phyloP scores from a whole-genome alignment of 1,139 yeast species.

The Debaryomyces fabryi region DNA sequence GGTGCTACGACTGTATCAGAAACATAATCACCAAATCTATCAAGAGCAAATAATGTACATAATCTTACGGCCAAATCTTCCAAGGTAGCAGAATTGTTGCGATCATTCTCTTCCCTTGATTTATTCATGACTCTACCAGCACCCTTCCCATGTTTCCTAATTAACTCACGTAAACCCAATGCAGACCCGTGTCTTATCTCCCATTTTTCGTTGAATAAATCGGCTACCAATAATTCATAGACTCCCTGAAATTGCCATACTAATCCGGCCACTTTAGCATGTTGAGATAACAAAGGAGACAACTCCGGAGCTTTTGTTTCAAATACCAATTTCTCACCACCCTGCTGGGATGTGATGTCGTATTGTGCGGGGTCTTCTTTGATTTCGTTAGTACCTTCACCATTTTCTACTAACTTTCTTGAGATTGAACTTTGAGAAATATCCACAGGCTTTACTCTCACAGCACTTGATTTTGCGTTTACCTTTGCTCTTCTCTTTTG shows the following conservation, averaged over 20 bases:
- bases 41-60: slow-evolving; percentile 86
- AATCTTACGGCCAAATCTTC: slow-evolving; percentile 89
- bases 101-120: slow-evolving; percentile 60
- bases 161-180: slow-evolving; percentile 84
- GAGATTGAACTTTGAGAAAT: slow-evolving; percentile 79
- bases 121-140: slow-evolving; percentile 82
- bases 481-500: slow-evolving; percentile 90
- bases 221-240: slow-evolving; percentile 79
- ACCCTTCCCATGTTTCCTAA: slow-evolving; percentile 81
- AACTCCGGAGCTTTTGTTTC: slow-evolving; percentile 74
- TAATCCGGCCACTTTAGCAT: slow-evolving; percentile 72
- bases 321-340: slow-evolving; percentile 79
- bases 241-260: slow-evolving; percentile 98
- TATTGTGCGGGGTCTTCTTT: slow-evolving; percentile 31
- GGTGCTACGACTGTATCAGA: slow-evolving; percentile 99
- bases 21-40: slow-evolving; percentile 95
- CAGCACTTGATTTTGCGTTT: slow-evolving; percentile 64
- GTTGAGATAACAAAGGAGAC: slow-evolving; percentile 73
- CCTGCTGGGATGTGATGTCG: slow-evolving; percentile 77
- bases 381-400: slow-evolving; percentile 22
- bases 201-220: slow-evolving; percentile 87
- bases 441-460: slow-evolving; percentile 64
- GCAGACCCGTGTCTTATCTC: slow-evolving; percentile 97
- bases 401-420: slow-evolving; percentile 51
- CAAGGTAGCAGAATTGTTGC: slow-evolving; percentile 66